phyloP scores from a whole-genome alignment of 2,329 filamentous ascomycete genomes.

The Penicillium sp. region DNA sequence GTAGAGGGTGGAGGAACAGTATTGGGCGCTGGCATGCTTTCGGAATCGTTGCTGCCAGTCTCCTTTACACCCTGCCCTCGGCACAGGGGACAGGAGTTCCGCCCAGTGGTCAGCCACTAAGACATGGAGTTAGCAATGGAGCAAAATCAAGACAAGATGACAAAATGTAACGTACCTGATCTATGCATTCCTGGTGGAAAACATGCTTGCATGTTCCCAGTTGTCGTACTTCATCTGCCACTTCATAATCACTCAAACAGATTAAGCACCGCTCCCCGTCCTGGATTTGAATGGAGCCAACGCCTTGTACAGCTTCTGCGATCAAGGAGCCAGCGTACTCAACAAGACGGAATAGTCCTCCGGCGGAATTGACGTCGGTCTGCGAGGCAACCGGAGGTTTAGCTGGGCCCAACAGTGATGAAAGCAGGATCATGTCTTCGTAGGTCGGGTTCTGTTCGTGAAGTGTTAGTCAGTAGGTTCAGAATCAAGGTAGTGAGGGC shows the following conservation, averaged over 20 bases:
- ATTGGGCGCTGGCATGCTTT: constrained; percentile 11
- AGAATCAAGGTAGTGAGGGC: not conserved
- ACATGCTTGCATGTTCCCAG: constrained; percentile 62
- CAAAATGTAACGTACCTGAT: constrained; percentile 53
- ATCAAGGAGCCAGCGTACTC: constrained; percentile 43
- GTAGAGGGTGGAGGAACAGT: constrained; percentile 14
- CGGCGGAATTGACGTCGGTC: constrained; percentile 60
- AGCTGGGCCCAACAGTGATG: constrained; percentile 62
- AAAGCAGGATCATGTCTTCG: constrained; percentile 68
- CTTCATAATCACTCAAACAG: constrained; percentile 63
- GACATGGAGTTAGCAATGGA: constrained; percentile 29
- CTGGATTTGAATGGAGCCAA: constrained; percentile 34
- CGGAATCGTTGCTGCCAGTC: constrained; percentile 19
- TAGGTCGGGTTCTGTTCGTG: constrained; percentile 57
- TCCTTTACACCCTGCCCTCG: constrained; percentile 44
- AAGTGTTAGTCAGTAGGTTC: constrained; percentile 12
- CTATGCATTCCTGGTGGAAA: constrained; percentile 66
- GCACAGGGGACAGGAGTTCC: constrained; percentile 40
- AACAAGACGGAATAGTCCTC: constrained; percentile 57
- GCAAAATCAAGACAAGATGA: constrained; percentile 5
- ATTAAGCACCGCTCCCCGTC: constrained; percentile 60
- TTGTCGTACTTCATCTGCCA: constrained; percentile 57
- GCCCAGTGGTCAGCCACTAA: constrained; percentile 62
- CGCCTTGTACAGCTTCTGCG: constrained; percentile 47
- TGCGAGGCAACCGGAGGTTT: constrained; percentile 65